A percentile compares a stretch with the other conserved stretches of the same genome.
Conservation (phyloP, 768 basidiomycete species). For the Cystobasidium tubakii region DNA sequence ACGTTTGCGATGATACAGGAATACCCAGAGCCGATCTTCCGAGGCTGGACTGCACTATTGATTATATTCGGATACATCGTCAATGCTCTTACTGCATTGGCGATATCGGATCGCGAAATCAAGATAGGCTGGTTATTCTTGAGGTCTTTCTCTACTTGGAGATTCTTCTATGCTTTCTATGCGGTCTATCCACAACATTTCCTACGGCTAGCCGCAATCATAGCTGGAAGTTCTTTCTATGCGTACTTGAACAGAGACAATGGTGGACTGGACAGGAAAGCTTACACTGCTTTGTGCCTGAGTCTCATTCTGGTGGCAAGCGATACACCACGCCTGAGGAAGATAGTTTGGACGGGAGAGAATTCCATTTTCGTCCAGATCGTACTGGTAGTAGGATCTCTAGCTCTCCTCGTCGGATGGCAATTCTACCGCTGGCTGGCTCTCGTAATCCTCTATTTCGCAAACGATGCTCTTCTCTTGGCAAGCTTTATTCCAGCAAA, state of each 20-base stretch:
- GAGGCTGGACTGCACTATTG: conserved; percentile 18
- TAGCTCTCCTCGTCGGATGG: conserved; percentile 11
- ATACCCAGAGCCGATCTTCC: conserved; percentile 18
- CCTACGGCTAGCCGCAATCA: neutral
- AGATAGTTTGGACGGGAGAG: conserved; percentile 25
- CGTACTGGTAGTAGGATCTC: neutral
- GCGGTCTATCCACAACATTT: conserved; percentile 20
- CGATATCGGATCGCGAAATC: conserved; percentile 20
- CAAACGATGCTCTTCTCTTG: conserved; percentile 25
- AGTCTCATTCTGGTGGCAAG: conserved; percentile 3
- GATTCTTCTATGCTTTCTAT: conserved; percentile 28
- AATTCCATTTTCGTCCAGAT: neutral
- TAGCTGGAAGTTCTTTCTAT: neutral
- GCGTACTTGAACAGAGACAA: neutral
- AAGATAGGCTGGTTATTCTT: conserved; percentile 22
- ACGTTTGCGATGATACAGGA: conserved; percentile 21
- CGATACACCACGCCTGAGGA: conserved; percentile 23
- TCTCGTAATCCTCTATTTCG: conserved; percentile 5
- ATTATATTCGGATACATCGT: neutral
- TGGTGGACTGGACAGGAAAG: conserved; percentile 15
- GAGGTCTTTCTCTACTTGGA: conserved; percentile 19
- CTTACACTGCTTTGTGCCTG: neutral
- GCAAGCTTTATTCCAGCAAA: conserved; percentile 21
- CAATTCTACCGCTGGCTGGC: conserved; percentile 24
- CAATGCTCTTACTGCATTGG: conserved; percentile 6